These are phyloP conservation scores for Pyrenophora graminea DNA, from an alignment of 2,329 filamentous ascomycete genomes.

Conservation along the genomic window DNA sequence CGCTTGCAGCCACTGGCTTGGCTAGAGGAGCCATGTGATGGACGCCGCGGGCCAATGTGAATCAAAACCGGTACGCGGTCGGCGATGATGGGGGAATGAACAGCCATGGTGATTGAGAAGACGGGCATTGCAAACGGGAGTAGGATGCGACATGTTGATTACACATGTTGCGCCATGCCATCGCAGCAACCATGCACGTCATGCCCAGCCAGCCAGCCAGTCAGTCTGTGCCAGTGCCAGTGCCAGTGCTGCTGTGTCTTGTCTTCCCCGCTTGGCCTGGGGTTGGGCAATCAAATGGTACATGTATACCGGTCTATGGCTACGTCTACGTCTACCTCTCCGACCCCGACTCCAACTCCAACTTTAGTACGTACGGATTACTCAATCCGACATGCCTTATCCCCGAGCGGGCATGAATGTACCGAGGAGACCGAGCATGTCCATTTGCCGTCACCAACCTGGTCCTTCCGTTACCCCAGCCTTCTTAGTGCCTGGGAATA, in stretches of 20 bases:
- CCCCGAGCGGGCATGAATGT: slow-evolving; percentile 31
- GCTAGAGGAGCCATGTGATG: slow-evolving; percentile 37
- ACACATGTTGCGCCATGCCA: slow-evolving; percentile 1
- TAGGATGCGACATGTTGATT: slow-evolving; percentile 13
- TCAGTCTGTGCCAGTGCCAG: not conserved
- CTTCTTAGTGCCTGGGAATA: slow-evolving; percentile 29
- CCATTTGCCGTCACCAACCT: slow-evolving; percentile 40
- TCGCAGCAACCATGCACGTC: slow-evolving; percentile 7
- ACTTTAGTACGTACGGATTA: not conserved
- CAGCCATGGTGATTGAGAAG: slow-evolving; percentile 16
- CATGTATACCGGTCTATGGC: too few relatives aligned
- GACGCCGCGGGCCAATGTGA: slow-evolving; percentile 19
- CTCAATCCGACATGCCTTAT: slow-evolving; percentile 7
- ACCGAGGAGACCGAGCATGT: slow-evolving; percentile 42
- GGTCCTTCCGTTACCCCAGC: slow-evolving; percentile 25
- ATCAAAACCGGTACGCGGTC: slow-evolving; percentile 12
- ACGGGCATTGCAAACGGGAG: slow-evolving; percentile 1
- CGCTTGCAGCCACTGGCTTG: slow-evolving; percentile 36
- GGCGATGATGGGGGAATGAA: slow-evolving; percentile 11
- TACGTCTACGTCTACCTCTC: too few relatives aligned
- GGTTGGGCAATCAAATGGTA: too few relatives aligned
- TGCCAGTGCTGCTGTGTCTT: too few relatives aligned
- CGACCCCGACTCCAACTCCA: not conserved
- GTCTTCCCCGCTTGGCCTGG: not conserved
- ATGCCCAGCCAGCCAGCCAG: slow-evolving; percentile 7